These are phyloP conservation scores for Colletotrichum sidae DNA, from an alignment of 2,329 filamentous ascomycete genomes.

Conservation along the genomic window DNA sequence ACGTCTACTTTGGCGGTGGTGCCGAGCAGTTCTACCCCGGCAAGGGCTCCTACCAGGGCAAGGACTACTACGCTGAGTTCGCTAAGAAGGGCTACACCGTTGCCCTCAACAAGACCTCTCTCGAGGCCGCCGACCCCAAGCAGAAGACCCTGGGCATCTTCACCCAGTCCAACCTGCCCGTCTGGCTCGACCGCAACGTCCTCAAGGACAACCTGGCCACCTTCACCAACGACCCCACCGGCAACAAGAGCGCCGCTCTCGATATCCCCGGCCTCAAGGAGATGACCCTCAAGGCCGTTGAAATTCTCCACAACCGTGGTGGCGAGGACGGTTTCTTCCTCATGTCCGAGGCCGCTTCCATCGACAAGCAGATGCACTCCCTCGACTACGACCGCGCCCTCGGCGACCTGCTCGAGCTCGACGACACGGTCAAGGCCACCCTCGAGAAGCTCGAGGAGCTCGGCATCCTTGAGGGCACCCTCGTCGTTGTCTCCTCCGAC, in stretches of 20 bases:
- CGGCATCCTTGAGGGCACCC: conserved; percentile 77
- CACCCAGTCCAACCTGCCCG: conserved; percentile 78
- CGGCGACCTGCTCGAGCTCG: conserved; percentile 85
- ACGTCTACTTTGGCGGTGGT: conserved; percentile 86
- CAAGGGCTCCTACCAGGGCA: conserved; percentile 72
- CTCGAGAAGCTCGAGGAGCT: conserved; percentile 75
- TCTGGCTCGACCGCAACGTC: conserved; percentile 88
- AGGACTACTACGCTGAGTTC: conserved; percentile 85
- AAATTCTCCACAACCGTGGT: conserved; percentile 76
- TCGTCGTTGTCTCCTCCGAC: conserved; percentile 86
- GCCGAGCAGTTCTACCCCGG: conserved; percentile 83
- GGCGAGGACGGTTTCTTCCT: conserved; percentile 83
- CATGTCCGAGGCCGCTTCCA: conserved; percentile 87
- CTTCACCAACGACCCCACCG: conserved; percentile 76
- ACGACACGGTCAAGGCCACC: conserved; percentile 84
- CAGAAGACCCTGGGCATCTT: conserved; percentile 82
- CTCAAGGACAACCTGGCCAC: conserved; percentile 77
- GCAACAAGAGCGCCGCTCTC: conserved; percentile 70
- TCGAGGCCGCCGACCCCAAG: conserved; percentile 67
- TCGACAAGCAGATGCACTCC: conserved; percentile 91
- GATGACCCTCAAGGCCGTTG: conserved; percentile 89
- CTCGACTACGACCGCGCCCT: conserved; percentile 89
- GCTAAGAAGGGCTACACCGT: conserved; percentile 78
- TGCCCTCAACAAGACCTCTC: conserved; percentile 78
- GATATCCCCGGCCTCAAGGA: conserved; percentile 88